Percentiles rank a stretch among this genome's conserved stretches.
phyloP scores from a whole-genome alignment of 2,329 filamentous ascomycete species.

The Exophiala sideris region DNA sequence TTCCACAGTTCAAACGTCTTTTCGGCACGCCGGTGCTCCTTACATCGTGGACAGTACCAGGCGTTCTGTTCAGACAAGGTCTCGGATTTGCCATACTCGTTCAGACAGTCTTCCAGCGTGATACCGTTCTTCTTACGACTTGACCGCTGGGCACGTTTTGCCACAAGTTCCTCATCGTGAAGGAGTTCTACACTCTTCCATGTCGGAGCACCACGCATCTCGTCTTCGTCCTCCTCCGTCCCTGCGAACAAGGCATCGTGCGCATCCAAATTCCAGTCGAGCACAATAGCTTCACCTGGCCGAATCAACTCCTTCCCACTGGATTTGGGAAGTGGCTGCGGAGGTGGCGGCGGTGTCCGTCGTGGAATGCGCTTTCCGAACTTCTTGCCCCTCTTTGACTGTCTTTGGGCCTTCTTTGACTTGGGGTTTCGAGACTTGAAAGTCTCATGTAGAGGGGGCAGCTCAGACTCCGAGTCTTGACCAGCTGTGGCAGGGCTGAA shows the following conservation, averaged over 20 bases:
- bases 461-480: constrained; percentile 32
- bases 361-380: constrained; percentile 19
- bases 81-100: constrained; percentile 92
- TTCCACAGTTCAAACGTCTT: constrained; percentile 99
- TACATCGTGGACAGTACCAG: constrained; percentile 96
- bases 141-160: constrained; percentile 60
- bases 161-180: constrained; percentile 61
- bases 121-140: constrained; percentile 71
- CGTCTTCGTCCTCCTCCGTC: constrained; percentile 41
- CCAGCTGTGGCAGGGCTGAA: constrained; percentile 17
- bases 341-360: constrained; percentile 17
- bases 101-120: constrained; percentile 82
- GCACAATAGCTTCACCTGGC: constrained; percentile 76
- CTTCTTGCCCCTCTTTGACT: constrained; percentile 38
- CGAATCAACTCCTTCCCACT: constrained; percentile 59
- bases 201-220: constrained; percentile 59
- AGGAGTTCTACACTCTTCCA: constrained; percentile 52
- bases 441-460: constrained; percentile 22
- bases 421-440: constrained; percentile 20
- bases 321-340: constrained; percentile 20
- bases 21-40: constrained; percentile 84
- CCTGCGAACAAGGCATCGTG: constrained; percentile 66
- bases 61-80: constrained; percentile 91
- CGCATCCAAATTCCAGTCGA: constrained; percentile 76
- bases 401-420: constrained; percentile 32